These are phyloP conservation scores for Cercospora sp. DNA, from an alignment of 2,329 filamentous ascomycete species.

Conservation along the genomic window DNA sequence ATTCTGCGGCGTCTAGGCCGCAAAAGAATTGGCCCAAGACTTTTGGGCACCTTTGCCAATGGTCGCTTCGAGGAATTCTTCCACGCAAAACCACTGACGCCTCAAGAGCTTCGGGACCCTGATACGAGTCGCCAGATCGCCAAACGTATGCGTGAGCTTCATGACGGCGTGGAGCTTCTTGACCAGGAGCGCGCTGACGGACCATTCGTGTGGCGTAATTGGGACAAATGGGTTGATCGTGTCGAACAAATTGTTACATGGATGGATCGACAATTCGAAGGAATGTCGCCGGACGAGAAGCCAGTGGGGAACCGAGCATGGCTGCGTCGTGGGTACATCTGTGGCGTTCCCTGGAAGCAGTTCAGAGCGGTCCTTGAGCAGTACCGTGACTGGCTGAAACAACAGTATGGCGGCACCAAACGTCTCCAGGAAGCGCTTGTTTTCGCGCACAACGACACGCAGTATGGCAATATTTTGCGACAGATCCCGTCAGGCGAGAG, in stretches of 20 bases:
- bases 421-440: slow-evolving; percentile 74
- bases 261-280: slow-evolving; percentile 61
- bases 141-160: slow-evolving; percentile 94
- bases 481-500: slow-evolving; percentile 70
- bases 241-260: slow-evolving; percentile 62
- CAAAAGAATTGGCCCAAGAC: slow-evolving; percentile 87
- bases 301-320: slow-evolving; percentile 54
- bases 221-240: slow-evolving; percentile 83
- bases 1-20: slow-evolving; percentile 82
- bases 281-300: slow-evolving; percentile 46
- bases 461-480: slow-evolving; percentile 96
- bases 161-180: slow-evolving; percentile 87
- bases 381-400: slow-evolving; percentile 73
- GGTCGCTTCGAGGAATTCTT: slow-evolving; percentile 96
- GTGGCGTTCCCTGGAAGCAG: slow-evolving; percentile 76
- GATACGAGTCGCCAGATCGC: slow-evolving; percentile 90
- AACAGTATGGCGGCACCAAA: slow-evolving; percentile 66
- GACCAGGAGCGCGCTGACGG: slow-evolving; percentile 74
- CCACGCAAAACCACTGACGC: slow-evolving; percentile 76
- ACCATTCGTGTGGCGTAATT: slow-evolving; percentile 84
- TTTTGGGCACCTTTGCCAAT: slow-evolving; percentile 90
- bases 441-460: slow-evolving; percentile 98
- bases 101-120: slow-evolving; percentile 72
- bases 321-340: slow-evolving; percentile 75
- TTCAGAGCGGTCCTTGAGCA: slow-evolving; percentile 75